These are phyloP conservation scores for Oenanthe sinensis DNA, from an alignment of 129 eudicot species.

Conservation along the genomic window DNA sequence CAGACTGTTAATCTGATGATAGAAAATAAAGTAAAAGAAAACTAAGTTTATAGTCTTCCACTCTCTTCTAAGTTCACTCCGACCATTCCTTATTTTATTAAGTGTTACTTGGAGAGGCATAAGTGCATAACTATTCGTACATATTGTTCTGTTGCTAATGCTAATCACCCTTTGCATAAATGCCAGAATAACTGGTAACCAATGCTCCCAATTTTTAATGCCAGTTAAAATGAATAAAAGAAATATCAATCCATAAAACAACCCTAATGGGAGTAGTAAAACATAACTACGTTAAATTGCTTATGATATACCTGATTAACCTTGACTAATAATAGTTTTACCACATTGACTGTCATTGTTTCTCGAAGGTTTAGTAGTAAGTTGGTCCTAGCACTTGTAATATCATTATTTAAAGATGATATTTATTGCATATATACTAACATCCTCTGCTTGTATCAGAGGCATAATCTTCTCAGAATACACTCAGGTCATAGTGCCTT, in stretches of 20 bases:
- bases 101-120: background rate
- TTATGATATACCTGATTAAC: background rate
- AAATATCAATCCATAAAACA: too few relatives aligned
- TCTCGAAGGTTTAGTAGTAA: background rate
- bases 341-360: background rate
- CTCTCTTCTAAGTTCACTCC: background rate
- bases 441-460: slow-evolving; percentile 9
- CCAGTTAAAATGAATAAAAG: too few relatives aligned
- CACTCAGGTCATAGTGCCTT: background rate
- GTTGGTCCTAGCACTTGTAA: background rate
- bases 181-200: too few relatives aligned
- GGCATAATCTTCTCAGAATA: slow-evolving; percentile 8
- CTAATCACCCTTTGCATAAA: background rate
- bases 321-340: background rate
- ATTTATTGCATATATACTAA: background rate
- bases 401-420: background rate
- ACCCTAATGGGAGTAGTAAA: too few relatives aligned
- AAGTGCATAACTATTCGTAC: background rate
- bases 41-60: too few relatives aligned
- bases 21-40: too few relatives aligned
- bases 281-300: background rate
- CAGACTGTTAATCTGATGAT: background rate
- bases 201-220: too few relatives aligned
- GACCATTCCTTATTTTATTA: background rate
- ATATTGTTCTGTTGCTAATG: background rate